A percentile compares a stretch with the other conserved stretches of the same genome.
Evolutionary conservation across 1,284 basidiomycete species (phyloP).

Genomic region (Coriolopsis trogii): DNA sequence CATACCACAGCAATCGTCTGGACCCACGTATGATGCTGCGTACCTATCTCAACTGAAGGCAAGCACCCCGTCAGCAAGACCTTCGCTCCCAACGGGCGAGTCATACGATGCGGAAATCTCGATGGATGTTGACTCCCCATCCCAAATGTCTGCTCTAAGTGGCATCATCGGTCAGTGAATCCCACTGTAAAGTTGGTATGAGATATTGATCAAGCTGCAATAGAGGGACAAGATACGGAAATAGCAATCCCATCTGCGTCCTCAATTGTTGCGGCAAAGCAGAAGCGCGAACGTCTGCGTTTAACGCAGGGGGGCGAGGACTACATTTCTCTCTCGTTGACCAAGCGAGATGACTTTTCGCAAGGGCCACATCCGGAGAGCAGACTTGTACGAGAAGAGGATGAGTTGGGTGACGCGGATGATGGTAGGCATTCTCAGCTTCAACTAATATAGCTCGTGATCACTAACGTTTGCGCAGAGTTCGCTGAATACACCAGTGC

Average conservation of each 20-base stretch:
- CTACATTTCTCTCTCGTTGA: slow-evolving; percentile 82
- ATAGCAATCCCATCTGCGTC: slow-evolving; percentile 75
- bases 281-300: slow-evolving; percentile 71
- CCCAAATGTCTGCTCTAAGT: slow-evolving; percentile 32
- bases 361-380: slow-evolving; percentile 90
- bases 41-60: slow-evolving; percentile 86
- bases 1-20: slow-evolving; percentile 48
- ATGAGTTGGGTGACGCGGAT: slow-evolving; percentile 91
- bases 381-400: slow-evolving; percentile 84
- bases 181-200: no score
- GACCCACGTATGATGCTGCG: slow-evolving; percentile 73
- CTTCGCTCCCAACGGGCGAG: slow-evolving; percentile 37
- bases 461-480: slow-evolving; percentile 47
- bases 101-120: slow-evolving; percentile 56
- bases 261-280: slow-evolving; percentile 78
- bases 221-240: slow-evolving; percentile 32
- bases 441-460: not conserved
- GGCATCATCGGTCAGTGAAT: slow-evolving; percentile 27
- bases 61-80: slow-evolving; percentile 67
- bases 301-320: slow-evolving; percentile 58
- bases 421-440: slow-evolving; percentile 62
- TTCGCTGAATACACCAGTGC: slow-evolving; percentile 90
- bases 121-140: slow-evolving; percentile 46
- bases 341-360: slow-evolving; percentile 50
- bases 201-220: not conserved